Evolutionary conservation across 2,329 filamentous ascomycete species (phyloP).

Genomic region (Aspergillus proliferans): DNA sequence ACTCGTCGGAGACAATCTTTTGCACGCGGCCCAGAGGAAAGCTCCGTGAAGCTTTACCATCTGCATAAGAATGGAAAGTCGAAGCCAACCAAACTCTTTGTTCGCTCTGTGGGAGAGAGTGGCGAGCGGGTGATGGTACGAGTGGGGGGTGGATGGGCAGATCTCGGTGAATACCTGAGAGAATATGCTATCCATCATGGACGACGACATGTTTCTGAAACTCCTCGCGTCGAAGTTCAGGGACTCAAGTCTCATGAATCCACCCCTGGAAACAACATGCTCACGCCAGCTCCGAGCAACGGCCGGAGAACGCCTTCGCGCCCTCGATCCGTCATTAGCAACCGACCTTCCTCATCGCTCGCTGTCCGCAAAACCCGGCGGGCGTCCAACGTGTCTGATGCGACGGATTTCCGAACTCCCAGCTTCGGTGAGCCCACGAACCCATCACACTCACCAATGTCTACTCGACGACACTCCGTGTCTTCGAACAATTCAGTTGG

Average conservation of each 20-base stretch:
- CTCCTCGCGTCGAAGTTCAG: slow-evolving; percentile 49
- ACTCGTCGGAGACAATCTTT: slow-evolving; percentile 29
- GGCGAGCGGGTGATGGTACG: slow-evolving; percentile 96
- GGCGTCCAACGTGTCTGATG: slow-evolving; percentile 30
- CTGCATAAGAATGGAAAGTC: slow-evolving; percentile 77
- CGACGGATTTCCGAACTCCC: slow-evolving; percentile 19
- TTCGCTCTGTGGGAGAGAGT: slow-evolving; percentile 81
- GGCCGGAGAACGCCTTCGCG: slow-evolving; percentile 32
- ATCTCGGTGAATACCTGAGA: slow-evolving; percentile 87
- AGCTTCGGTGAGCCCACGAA: slow-evolving; percentile 23
- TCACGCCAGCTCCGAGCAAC: slow-evolving; percentile 17
- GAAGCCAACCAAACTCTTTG: slow-evolving; percentile 87
- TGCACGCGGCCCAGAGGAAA: slow-evolving; percentile 43
- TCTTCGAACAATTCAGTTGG: slow-evolving; percentile 34
- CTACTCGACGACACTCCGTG: slow-evolving; percentile 30
- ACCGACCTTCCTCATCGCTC: slow-evolving; percentile 33
- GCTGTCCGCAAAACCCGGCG: slow-evolving; percentile 33
- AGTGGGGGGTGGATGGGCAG: slow-evolving; percentile 96
- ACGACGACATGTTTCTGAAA: slow-evolving; percentile 56
- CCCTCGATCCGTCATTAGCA: slow-evolving; percentile 31
- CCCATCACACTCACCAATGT: slow-evolving; percentile 23
- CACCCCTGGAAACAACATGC: slow-evolving; percentile 19
- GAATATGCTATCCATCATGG: slow-evolving; percentile 92
- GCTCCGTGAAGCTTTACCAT: slow-evolving; percentile 88
- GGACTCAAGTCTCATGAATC: slow-evolving; percentile 36